phyloP scores from a whole-genome alignment of 306 rosid species.

The Canavalia gladiata region DNA sequence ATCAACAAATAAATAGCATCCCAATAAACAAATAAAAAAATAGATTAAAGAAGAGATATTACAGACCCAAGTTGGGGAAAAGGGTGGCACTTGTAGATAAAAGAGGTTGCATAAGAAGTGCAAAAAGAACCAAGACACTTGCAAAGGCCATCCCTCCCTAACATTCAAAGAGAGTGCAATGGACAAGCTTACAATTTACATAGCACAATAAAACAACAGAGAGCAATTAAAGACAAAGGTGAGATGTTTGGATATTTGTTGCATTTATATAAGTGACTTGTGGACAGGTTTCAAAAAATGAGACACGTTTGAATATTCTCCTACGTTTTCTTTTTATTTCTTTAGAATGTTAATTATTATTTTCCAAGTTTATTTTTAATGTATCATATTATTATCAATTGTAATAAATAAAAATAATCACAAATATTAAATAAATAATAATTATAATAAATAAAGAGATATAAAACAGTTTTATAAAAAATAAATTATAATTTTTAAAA shows the following conservation, averaged over 20 bases:
- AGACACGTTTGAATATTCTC: background rate
- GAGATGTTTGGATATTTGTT: background rate
- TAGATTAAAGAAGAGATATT: conserved; percentile 16
- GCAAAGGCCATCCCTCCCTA: conserved; percentile 66
- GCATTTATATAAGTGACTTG: background rate
- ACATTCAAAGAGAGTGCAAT: background rate
- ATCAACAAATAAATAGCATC: background rate
- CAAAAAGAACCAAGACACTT: conserved; percentile 42
- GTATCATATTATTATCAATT: no score
- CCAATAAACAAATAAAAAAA: conserved; percentile 16
- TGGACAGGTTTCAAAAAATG: conserved; percentile 25
- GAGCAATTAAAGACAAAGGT: background rate
- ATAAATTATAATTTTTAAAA: no score
- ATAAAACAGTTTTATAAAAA: no score
- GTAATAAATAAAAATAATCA: no score
- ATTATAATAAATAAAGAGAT: no score
- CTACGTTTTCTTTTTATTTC: no score
- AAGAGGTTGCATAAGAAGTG: conserved; percentile 59
- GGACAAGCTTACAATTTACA: background rate
- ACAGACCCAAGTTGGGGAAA: conserved; percentile 74
- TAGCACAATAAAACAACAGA: no score
- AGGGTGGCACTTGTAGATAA: conserved; percentile 51
- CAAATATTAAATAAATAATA: no score
- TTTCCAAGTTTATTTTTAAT: no score
- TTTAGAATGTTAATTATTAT: no score